Base-by-base conservation (phyloP, 176 grass and related monocot genomes). In the Phoenix dactylifera region DNA sequence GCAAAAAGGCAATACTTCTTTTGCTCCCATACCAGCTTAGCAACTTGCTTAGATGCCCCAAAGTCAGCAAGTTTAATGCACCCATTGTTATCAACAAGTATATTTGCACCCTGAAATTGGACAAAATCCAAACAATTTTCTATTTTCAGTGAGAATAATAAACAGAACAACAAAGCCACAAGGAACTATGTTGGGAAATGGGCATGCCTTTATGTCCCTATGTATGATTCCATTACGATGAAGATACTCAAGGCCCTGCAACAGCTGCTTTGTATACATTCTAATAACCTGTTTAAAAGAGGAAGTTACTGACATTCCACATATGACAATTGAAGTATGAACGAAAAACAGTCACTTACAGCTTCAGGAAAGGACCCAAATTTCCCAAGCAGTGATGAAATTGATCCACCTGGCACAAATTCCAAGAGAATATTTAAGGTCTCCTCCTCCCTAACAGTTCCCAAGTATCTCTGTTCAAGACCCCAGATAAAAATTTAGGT, bases 61-160 rank as follows among this genome's bases (percentile, higher is more conserved):
- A 98, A 98, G 83, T 98, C 93, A 9, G 93, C 93, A 70, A 98
- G 84, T 56, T 98, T 98, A 71, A 98, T 92, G 79, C 93, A 98
- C 14, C 88, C 93, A 72, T 98, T 98, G 69, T 98, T 92, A 74
- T 98, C 93, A 12, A 98, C 88, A 70, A 98, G 93, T 83, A 98
- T 98, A 52, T 98, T 98, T 69, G 93, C 93, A 7, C 93, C 93
- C 88, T 92, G 79, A 74, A 74, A 76, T 80, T 39, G 17, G 49
- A 76, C 6, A 51, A 58, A 52, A 70, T 39, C 9, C 7, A 7
- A 39, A 12, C 35, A 12, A 39, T 12, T 32, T 32, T 7, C 30
- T 32, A 32, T 32, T 32, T 32, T 55, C 76, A 16, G 62, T 25
- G 64, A 74, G 44, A 52, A 62, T 49, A 17, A 52, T 22, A 26